Conservation (phyloP, 2,329 filamentous ascomycete species). For the Neurospora sp. region DNA sequence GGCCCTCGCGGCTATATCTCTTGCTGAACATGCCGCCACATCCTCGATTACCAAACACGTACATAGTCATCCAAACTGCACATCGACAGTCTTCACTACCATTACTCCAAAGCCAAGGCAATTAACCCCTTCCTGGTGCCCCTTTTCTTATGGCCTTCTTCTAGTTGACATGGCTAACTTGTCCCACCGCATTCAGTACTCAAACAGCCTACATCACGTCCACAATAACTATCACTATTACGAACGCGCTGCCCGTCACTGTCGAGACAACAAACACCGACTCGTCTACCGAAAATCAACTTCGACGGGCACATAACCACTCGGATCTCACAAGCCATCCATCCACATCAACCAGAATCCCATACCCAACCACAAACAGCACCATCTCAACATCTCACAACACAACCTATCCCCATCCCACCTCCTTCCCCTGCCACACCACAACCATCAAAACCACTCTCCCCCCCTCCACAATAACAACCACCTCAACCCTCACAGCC, state of each 20-base stretch:
- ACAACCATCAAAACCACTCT: not conserved
- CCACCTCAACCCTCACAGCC: conserved; percentile 1
- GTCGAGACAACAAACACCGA: not conserved
- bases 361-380: not conserved
- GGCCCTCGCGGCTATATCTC: not conserved
- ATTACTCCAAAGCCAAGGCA: not conserved
- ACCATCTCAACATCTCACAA: not conserved
- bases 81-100: not conserved
- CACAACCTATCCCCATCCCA: not conserved
- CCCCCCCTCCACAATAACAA: not conserved
- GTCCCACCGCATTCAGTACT: not conserved
- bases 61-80: not conserved
- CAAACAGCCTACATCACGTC: not conserved
- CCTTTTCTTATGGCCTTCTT: not conserved
- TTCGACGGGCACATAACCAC: not conserved
- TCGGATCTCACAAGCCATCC: not conserved
- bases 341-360: not conserved
- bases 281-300: not conserved
- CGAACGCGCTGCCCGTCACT: not conserved
- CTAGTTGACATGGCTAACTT: not conserved
- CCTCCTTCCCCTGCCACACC: not conserved
- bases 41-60: conserved; percentile 8
- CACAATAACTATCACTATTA: not conserved
- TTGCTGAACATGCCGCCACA: not conserved
- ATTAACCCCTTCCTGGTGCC: not conserved